Base-by-base conservation (phyloP, 2,329 filamentous ascomycete species). In the Tricladium varicosporioides region DNA sequence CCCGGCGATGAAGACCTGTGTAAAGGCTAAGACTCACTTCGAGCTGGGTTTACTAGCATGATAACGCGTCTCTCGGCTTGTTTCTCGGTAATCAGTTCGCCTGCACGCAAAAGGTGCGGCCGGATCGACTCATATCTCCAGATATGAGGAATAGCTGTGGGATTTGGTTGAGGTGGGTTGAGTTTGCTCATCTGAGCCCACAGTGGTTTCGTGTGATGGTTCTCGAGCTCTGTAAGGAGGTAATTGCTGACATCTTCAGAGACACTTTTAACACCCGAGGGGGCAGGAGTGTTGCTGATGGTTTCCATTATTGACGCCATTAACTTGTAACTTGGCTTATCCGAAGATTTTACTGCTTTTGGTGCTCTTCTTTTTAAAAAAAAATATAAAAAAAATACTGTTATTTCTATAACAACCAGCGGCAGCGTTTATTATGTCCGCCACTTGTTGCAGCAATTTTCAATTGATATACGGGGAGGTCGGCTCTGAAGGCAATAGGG, bases 171-270 rank as follows among this genome's bases (percentile, higher is more conserved):
- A 1, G 76, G 74, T 3, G 78, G 77, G 13, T 79, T 79, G 60
- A 80, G 72, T 22, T 64, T 65, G 33, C 67, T 69, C 77, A 81
- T 80, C 46, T 78, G 73, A 2, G 71, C 71, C 79, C 79, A 81
- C 4, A 82, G 63, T 0, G 78, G 79, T 13, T 65, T 60, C 4
- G 54, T 64, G 16, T 63, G 51, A 48, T 46, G 42, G 15, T 15
- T 27, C 27, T 51, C 54, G 15, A 57, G 53, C 71, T 78, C 36
- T 75, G 75, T 4, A 66, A 74, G 36, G 13, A 51, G 16, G 13
- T 8, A 18, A 11, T 53, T 33, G 22, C 22, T 27, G 7, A 27
- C 22, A 27, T 27, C 4, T 27, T 27, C 22, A 27, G 22, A 27
- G 22, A 27, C 22, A 4, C 22, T 27, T 27, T 27, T 27, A 7